Percentiles rank a stretch among this genome's conserved stretches.
These are phyloP conservation scores for Penicillium sp. DNA, from an alignment of 2,329 filamentous ascomycete species.

Conservation along the genomic window DNA sequence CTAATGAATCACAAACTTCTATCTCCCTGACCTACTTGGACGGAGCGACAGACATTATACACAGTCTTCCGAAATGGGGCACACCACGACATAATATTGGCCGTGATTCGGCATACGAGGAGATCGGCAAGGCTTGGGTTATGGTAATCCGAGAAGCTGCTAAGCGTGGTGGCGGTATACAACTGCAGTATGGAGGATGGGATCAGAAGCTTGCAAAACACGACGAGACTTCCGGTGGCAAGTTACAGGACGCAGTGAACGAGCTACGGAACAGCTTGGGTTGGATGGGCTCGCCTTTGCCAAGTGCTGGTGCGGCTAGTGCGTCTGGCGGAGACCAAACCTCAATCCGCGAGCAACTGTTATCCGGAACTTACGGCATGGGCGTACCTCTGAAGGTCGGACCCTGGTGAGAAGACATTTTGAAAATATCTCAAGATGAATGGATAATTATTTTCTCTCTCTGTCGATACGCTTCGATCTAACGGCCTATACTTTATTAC, in stretches of 20 bases:
- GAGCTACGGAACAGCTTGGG: conserved; percentile 71
- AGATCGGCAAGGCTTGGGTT: conserved; percentile 90
- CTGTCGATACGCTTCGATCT: conserved; percentile 13
- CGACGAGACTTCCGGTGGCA: conserved; percentile 79
- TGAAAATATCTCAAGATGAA: not conserved
- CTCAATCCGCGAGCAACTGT: conserved; percentile 53
- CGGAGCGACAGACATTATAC: conserved; percentile 82
- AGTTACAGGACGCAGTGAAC: conserved; percentile 73
- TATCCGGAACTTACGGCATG: conserved; percentile 55
- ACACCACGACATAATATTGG: conserved; percentile 83
- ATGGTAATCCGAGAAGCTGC: conserved; percentile 85
- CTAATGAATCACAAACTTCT: conserved; percentile 78
- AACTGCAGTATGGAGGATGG: conserved; percentile 86
- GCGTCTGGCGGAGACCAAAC: conserved; percentile 37
- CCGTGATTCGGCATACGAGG: conserved; percentile 94
- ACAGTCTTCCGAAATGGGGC: conserved; percentile 87
- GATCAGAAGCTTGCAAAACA: conserved; percentile 83
- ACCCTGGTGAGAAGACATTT: conserved; percentile 44
- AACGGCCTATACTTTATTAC: conserved; percentile 15
- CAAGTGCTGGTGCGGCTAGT: conserved; percentile 25
- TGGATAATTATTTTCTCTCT: conserved; percentile 9
- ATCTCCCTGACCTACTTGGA: conserved; percentile 84
- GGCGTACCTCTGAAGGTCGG: conserved; percentile 54
- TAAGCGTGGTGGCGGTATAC: conserved; percentile 86
- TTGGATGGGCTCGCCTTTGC: conserved; percentile 62